A percentile compares a stretch with the other conserved stretches of the same genome.
phyloP scores from a whole-genome alignment of 768 basidiomycete genomes.

The Zangia roseola region DNA sequence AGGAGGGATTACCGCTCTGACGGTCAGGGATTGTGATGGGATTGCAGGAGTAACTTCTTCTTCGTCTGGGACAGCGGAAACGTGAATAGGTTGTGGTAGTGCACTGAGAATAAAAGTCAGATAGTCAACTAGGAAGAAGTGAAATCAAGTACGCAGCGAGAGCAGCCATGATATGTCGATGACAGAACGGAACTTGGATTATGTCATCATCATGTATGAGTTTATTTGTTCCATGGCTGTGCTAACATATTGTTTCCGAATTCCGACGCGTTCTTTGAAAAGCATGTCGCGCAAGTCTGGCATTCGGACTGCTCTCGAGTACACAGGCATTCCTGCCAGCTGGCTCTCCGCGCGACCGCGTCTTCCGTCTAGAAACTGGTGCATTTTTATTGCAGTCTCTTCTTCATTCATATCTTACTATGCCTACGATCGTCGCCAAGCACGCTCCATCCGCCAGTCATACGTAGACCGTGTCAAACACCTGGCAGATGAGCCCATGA shows the following conservation, averaged over 20 bases:
- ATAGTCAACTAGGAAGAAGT: neutral
- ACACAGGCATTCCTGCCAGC: conserved; percentile 67
- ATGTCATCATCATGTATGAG: conserved; percentile 21
- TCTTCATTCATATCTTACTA: conserved; percentile 70
- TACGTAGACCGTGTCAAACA: conserved; percentile 81
- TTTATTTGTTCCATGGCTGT: conserved; percentile 28
- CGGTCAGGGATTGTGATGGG: conserved; percentile 41
- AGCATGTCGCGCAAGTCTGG: conserved; percentile 45
- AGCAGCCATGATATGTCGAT: conserved; percentile 53
- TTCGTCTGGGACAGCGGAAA: conserved; percentile 54
- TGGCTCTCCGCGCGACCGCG: conserved; percentile 85
- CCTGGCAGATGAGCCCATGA: conserved; percentile 67
- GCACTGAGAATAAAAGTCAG: conserved; percentile 40
- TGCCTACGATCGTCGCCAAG: conserved; percentile 83
- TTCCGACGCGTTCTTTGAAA: conserved; percentile 11
- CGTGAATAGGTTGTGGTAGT: conserved; percentile 65
- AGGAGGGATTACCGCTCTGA: conserved; percentile 62
- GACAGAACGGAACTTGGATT: conserved; percentile 22
- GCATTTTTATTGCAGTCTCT: conserved; percentile 83
- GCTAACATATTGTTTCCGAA: conserved; percentile 17
- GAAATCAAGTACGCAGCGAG: conserved; percentile 66
- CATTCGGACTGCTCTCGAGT: conserved; percentile 57
- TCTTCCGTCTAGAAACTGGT: conserved; percentile 90
- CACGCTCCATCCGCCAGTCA: conserved; percentile 69
- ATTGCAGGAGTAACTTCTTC: conserved; percentile 44